Conservation (phyloP, 306 rosid genomes). For the Cicer yamashitae region DNA sequence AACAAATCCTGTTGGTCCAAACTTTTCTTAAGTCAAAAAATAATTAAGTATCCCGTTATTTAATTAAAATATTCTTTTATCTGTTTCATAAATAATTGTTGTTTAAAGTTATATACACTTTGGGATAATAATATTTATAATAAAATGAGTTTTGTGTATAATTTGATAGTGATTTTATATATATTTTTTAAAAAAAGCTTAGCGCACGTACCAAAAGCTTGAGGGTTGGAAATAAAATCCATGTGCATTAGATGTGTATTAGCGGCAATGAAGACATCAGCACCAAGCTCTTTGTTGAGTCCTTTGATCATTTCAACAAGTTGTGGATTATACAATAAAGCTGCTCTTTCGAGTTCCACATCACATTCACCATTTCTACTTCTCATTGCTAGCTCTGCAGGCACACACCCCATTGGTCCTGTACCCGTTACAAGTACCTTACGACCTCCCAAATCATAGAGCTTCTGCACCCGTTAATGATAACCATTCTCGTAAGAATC, state of each 20-base stretch:
- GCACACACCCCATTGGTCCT: conserved; percentile 84
- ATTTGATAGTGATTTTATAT: neutral
- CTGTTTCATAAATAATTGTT: too few species aligned
- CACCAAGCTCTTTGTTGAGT: conserved; percentile 63
- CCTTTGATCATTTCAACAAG: conserved; percentile 53
- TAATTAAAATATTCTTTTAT: neutral
- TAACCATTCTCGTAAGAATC: neutral
- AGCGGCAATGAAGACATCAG: conserved; percentile 59
- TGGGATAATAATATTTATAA: too few species aligned
- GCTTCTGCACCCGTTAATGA: conserved; percentile 44
- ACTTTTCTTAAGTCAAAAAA: neutral
- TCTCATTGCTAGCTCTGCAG: conserved; percentile 68
- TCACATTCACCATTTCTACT: conserved; percentile 64
- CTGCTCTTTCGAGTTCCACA: conserved; percentile 69
- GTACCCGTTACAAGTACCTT: conserved; percentile 74
- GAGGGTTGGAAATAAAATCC: conserved; percentile 66
- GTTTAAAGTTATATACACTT: too few species aligned
- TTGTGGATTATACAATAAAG: conserved; percentile 66
- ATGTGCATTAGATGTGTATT: conserved; percentile 66
- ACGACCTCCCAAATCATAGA: conserved; percentile 72
- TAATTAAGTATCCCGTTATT: neutral
- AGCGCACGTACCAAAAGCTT: conserved; percentile 55
- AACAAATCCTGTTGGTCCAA: conserved; percentile 59
- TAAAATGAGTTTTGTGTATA: too few species aligned
- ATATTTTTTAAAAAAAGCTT: neutral